Conservation (phyloP, 768 basidiomycete genomes). For the Pleurotus eryngii region DNA sequence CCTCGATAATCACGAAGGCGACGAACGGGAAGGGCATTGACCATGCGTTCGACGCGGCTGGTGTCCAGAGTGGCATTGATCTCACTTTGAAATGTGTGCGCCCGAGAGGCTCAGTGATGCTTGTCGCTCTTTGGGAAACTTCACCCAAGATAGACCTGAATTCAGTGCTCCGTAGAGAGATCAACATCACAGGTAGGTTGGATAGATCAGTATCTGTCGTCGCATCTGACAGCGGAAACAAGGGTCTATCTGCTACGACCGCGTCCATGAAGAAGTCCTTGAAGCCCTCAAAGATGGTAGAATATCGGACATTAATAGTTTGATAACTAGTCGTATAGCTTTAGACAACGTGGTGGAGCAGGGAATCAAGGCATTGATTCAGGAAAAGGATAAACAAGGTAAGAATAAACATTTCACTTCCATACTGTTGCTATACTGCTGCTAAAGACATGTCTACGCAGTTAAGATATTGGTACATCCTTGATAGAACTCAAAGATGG, state of each 20-base stretch:
- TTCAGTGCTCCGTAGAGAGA: constrained; percentile 33
- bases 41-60: constrained; percentile 46
- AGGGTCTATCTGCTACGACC: constrained; percentile 37
- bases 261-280: constrained; percentile 38
- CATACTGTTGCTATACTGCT: not conserved
- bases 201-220: not conserved
- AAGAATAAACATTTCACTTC: constrained; percentile 8
- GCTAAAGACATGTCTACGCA: constrained; percentile 5
- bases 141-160: constrained; percentile 33
- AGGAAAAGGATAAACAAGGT: constrained; percentile 41
- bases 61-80: constrained; percentile 35
- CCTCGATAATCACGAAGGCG: constrained; percentile 19
- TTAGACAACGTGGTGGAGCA: constrained; percentile 42
- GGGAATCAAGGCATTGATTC: constrained; percentile 36
- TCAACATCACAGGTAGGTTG: constrained; percentile 32
- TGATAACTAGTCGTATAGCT: constrained; percentile 39
- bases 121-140: constrained; percentile 42
- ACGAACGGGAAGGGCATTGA: constrained; percentile 36
- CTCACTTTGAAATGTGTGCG: constrained; percentile 32
- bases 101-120: constrained; percentile 35
- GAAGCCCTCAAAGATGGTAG: constrained; percentile 34
- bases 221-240: not conserved
- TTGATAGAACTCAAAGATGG: not conserved
- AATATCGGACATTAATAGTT: constrained; percentile 33
- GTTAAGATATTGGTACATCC: constrained; percentile 38